Evolutionary conservation across 371 early-diverging fungal genomes (phyloP).

Genomic region (Amoeboaphelidium protococcarum): DNA sequence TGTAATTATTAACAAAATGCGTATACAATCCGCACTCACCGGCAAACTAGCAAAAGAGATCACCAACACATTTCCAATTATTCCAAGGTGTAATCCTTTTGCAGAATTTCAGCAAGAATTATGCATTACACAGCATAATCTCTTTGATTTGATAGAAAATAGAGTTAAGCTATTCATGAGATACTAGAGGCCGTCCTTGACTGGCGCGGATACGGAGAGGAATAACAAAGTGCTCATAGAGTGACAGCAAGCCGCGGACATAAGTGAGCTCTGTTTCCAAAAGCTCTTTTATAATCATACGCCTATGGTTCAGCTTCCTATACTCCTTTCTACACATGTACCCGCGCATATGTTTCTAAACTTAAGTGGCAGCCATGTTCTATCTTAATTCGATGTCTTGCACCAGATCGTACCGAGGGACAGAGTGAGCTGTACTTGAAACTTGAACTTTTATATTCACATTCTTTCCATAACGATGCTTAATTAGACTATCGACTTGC

Average conservation of each 20-base stretch:
- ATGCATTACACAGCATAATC: constrained; percentile 3
- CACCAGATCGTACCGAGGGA: too few relatives aligned
- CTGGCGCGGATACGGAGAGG: background rate
- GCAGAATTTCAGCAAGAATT: constrained; percentile 1
- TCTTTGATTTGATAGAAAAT: constrained; percentile 4
- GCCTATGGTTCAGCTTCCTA: constrained; percentile 1
- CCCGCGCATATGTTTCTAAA: constrained; percentile 5
- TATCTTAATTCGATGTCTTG: too few relatives aligned
- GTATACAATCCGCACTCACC: background rate
- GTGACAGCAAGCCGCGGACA: constrained; percentile 4
- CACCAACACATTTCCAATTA: constrained; percentile 3
- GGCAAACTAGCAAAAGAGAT: constrained; percentile 2
- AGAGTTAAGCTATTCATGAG: constrained; percentile 2
- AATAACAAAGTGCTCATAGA: constrained; percentile 3
- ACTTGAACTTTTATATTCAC: too few relatives aligned
- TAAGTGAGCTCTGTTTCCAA: constrained; percentile 7
- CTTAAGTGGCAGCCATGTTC: constrained; percentile 2
- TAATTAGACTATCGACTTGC: too few relatives aligned
- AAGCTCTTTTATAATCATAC: constrained; percentile 6
- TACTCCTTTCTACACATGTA: constrained; percentile 1
- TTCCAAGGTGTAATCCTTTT: constrained; percentile 5
- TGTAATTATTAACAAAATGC: background rate
- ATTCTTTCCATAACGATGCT: too few relatives aligned
- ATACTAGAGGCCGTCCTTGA: background rate
- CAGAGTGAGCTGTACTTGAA: too few relatives aligned